Conservation (phyloP, 1,284 basidiomycete genomes). For the Volvariella volvacea region DNA sequence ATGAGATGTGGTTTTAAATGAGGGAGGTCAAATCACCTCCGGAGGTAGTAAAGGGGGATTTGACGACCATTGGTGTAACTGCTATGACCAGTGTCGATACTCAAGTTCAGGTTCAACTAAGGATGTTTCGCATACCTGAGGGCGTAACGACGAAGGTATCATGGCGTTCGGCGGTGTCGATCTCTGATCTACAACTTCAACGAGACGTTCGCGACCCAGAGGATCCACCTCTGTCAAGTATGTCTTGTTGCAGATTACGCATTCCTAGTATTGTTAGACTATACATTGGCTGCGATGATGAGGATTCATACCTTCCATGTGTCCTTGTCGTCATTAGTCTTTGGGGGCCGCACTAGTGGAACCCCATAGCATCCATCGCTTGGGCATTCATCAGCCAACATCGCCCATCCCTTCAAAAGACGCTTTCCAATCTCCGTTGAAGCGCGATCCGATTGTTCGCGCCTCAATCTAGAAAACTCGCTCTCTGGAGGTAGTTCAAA, state of each 20-base stretch:
- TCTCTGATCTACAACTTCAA: too few relatives aligned
- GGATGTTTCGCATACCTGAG: too few relatives aligned
- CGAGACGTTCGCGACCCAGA: too few relatives aligned
- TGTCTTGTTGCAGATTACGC: conserved; percentile 62
- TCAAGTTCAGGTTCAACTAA: too few relatives aligned
- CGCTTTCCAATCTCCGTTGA: conserved; percentile 71
- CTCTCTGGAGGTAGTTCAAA: conserved; percentile 58
- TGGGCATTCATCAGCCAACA: conserved; percentile 78
- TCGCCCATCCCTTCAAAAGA: conserved; percentile 75
- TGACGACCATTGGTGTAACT: too few relatives aligned
- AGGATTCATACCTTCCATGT: conserved; percentile 48
- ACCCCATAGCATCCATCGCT: conserved; percentile 61
- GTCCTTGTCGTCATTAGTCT: conserved; percentile 49
- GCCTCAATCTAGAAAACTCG: conserved; percentile 54
- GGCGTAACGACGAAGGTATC: too few relatives aligned
- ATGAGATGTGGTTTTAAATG: too few relatives aligned
- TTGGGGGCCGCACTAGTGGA: conserved; percentile 70
- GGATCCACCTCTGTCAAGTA: conserved; percentile 51
- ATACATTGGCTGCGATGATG: conserved; percentile 3
- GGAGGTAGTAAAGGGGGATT: too few relatives aligned
- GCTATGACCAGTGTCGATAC: too few relatives aligned
- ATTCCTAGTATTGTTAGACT: conserved; percentile 45
- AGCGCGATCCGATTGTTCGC: conserved; percentile 74
- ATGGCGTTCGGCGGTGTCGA: too few relatives aligned
- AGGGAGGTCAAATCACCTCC: too few relatives aligned